Base-by-base conservation (phyloP, 176 grass and related monocot species). In the Oryza glaberrima region DNA sequence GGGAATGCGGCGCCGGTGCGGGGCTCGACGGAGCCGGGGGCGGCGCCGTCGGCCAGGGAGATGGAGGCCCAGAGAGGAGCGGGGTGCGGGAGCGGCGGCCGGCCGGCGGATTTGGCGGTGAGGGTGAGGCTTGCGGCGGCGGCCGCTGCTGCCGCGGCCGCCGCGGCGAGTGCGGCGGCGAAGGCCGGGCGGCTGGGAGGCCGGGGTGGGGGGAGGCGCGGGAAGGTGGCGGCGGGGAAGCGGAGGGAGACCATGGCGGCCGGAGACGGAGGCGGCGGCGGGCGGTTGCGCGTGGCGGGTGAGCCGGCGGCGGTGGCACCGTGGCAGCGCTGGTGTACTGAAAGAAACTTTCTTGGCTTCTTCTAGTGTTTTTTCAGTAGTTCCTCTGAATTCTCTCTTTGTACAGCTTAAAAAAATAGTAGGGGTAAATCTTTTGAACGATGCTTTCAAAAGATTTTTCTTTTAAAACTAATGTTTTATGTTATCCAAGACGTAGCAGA, bases 31-130 rank as follows among this genome's bases (percentile, higher is more conserved):
- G 86, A 86, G 28, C 77, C 25, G 11, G 76, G 44, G 20, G 32
- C 17, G n/a, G 73, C 73, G 22, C 78, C 76, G 11, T 90, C 81
- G 52, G 90, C 68, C 15, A 98, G 74, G 73, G 94, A 96, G 23
- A 94, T 64, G 41, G 89, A 95, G n/a, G 96, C 93, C 89, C 91
- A 98, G 16, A 90, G 69, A 6, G 86, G 88, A 9, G 85, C 77
- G 60, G 9, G 58, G 63, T 41, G 32, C 13, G 5, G 67, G 56
- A 71, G 19, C 54, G 54, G 48, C 34, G 86, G 85, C 36, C 82
- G 32, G 11, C 82, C 84, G 7, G 81, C 11, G 17, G 78, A 82
- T 81, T 80, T 77, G 72, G 36, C 82, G 69, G 77, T 78, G 49
- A 93, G 67, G 19, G 93, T 72, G 38, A 95, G 58, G 47, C 77